Percentiles rank a stretch among this genome's conserved stretches.
Conservation (phyloP, 495 filamentous ascomycete species). For the Cudoniella acicularis region DNA sequence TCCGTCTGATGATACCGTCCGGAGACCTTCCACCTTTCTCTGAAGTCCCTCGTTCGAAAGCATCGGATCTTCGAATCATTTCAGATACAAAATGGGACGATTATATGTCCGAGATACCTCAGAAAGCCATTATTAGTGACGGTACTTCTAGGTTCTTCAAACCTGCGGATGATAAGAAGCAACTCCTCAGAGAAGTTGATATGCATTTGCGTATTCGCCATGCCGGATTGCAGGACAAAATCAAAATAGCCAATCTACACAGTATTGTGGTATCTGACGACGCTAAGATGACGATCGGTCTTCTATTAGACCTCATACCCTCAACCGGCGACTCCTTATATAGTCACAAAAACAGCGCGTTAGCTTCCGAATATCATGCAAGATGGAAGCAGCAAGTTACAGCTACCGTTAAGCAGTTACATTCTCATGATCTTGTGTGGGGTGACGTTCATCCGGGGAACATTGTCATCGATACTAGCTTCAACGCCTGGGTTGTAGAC, state of each 20-base stretch:
- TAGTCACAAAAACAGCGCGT: not conserved
- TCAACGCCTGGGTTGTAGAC: slow-evolving; percentile 4
- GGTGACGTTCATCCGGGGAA: slow-evolving; percentile 4
- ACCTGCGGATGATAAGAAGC: slow-evolving; percentile 7
- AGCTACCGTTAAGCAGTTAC: not conserved
- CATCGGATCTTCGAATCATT: slow-evolving; percentile 2
- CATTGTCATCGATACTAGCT: slow-evolving; percentile 7
- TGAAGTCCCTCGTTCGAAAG: not conserved
- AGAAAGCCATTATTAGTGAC: slow-evolving; percentile 1
- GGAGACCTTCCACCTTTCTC: slow-evolving; percentile 1
- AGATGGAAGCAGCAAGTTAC: slow-evolving; percentile 3
- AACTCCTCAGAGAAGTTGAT: slow-evolving; percentile 8
- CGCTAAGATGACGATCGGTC: slow-evolving; percentile 12
- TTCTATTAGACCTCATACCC: slow-evolving; percentile 11
- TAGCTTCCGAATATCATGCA: not conserved
- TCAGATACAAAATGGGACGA: not conserved
- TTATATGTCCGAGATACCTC: slow-evolving; percentile 9
- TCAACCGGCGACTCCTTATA: slow-evolving; percentile 6
- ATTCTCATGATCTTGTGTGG: slow-evolving; percentile 4
- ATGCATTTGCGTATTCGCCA: slow-evolving; percentile 6
- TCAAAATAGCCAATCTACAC: slow-evolving; percentile 8
- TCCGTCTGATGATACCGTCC: slow-evolving; percentile 4
- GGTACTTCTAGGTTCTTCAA: slow-evolving; percentile 9
- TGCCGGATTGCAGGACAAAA: slow-evolving; percentile 5
- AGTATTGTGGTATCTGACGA: slow-evolving; percentile 11